Conservation (phyloP, 2,329 filamentous ascomycete genomes). For the Neodidymelliopsis sp. region DNA sequence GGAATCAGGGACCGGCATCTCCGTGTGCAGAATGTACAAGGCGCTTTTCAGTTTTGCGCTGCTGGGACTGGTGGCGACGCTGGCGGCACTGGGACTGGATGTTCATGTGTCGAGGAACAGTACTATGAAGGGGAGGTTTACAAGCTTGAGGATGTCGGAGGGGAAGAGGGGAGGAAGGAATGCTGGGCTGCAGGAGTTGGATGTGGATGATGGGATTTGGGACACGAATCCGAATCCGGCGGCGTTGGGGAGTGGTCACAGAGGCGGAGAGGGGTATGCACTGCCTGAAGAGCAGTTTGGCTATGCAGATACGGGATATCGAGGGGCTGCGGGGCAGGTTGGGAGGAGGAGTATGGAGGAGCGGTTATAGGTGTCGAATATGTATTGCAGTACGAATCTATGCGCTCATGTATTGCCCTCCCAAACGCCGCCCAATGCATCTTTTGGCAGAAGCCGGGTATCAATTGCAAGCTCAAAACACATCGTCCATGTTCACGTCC, state of each 20-base stretch:
- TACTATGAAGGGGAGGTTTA: slow-evolving; percentile 58
- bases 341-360: slow-evolving; percentile 24
- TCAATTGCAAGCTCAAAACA: slow-evolving; percentile 47
- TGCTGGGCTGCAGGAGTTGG: slow-evolving; percentile 14
- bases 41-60: slow-evolving; percentile 65
- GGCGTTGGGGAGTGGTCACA: slow-evolving; percentile 13
- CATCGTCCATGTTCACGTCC: slow-evolving; percentile 54
- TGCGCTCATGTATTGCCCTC: background rate
- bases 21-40: slow-evolving; percentile 66
- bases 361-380: slow-evolving; percentile 13
- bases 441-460: slow-evolving; percentile 40
- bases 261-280: slow-evolving; percentile 48
- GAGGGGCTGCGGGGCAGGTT: slow-evolving; percentile 40
- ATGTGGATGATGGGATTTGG: slow-evolving; percentile 4
- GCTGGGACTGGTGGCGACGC: slow-evolving; percentile 56
- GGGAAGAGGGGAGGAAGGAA: slow-evolving; percentile 24
- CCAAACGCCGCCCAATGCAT: slow-evolving; percentile 38
- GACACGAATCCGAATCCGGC: slow-evolving; percentile 39
- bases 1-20: slow-evolving; percentile 62
- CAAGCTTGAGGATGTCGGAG: slow-evolving; percentile 54
- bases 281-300: slow-evolving; percentile 53
- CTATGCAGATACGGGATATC: slow-evolving; percentile 53
- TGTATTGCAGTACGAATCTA: background rate
- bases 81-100: slow-evolving; percentile 60
- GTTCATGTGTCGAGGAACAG: slow-evolving; percentile 53